Evolutionary conservation across 371 early-diverging fungal species (phyloP), one percentile per base, ranked within the genome.

Genomic region (Rhizopus arrhizus): DNA sequence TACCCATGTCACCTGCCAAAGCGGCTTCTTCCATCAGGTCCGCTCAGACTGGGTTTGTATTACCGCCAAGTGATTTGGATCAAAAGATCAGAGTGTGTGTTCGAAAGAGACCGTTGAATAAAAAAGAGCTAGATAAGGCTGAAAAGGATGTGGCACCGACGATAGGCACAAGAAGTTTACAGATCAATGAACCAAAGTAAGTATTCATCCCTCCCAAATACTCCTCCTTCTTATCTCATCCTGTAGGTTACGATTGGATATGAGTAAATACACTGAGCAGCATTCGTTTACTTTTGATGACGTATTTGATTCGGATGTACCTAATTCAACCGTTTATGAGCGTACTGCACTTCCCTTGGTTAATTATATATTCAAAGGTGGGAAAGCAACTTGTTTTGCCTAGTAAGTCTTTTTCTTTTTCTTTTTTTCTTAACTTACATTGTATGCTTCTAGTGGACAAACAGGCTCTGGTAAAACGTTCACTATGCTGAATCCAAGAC

Each of bases 381-480:
- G 98, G 55, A 96, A 96, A 69, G 97, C 98, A 0, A 98, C 99
- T 4, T 95, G 99, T 71, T 97, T 99, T 83, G 99, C 99, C 40
- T 99, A 98, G 90, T 92, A 88, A 58, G n/a, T 33, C 33, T 50
- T 5, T 49, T 41, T 40, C 0, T 5, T 47, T 47, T 3, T 15
- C 3, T 15, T 28, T 53, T 47, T 10, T 10, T 32, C 3, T 4
- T 2, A 4, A 3, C 6, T 11, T 38, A 36, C 12, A 6, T 38
- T 53, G 7, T 41, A 28, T 3, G 13, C 34, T 41, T 57, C n/a
- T 62, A 89, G 91, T 76, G 98, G 99, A 0, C 99, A 98, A 75
- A 98, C 99, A 10, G 96, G 85, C 53, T 74, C 77, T 15, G 99
- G 99, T 34, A 99, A 99, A 72, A 99, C 99, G 0, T 92, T 87